These are phyloP conservation scores for Passiflora organensis DNA, from an alignment of 345 rosid genomes.

Conservation along the genomic window DNA sequence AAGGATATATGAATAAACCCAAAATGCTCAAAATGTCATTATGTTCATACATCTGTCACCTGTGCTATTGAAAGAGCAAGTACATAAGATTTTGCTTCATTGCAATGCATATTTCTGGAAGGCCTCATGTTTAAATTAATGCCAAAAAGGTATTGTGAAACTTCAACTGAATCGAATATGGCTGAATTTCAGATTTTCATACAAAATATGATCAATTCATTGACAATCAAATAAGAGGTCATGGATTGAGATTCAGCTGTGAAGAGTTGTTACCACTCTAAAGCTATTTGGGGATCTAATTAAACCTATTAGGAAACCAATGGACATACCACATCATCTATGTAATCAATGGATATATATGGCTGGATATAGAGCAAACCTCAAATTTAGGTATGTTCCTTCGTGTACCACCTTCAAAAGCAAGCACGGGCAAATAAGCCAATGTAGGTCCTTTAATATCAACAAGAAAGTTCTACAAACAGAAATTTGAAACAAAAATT, in stretches of 20 bases:
- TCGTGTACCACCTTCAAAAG: slow-evolving; percentile 83
- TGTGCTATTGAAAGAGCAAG: neutral
- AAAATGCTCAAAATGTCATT: neutral
- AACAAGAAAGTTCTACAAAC: slow-evolving; percentile 56
- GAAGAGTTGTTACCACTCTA: neutral
- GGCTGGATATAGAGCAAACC: slow-evolving; percentile 23
- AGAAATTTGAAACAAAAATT: neutral
- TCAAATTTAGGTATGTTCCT: slow-evolving; percentile 63
- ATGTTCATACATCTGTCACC: neutral
- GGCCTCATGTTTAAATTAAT: neutral
- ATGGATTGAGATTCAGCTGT: neutral
- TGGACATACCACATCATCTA: neutral
- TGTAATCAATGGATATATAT: neutral
- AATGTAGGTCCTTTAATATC: slow-evolving; percentile 74
- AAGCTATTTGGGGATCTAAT: neutral
- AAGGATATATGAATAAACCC: neutral
- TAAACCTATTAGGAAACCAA: neutral
- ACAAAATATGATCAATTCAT: neutral
- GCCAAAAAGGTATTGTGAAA: neutral
- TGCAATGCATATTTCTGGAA: neutral
- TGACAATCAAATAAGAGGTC: neutral
- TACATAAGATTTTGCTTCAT: neutral
- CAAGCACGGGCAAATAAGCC: slow-evolving; percentile 73
- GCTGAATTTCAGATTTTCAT: neutral
- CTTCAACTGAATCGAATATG: neutral